Conservation (phyloP, 2,329 filamentous ascomycete genomes). For the Beauveria sp. region DNA sequence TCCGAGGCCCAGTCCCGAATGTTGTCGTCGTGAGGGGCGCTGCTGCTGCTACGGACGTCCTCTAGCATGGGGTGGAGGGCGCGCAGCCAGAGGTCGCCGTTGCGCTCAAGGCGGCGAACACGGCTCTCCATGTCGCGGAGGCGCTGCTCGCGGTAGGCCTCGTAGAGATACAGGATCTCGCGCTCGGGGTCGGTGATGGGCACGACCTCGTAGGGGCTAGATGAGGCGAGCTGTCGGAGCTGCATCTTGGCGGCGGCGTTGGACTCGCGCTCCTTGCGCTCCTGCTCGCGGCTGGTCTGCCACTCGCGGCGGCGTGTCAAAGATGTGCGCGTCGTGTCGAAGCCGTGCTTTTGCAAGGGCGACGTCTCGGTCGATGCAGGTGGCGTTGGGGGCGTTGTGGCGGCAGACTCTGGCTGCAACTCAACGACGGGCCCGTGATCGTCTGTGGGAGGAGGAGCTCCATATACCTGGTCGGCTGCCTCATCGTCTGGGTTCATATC, state of each 20-base stretch:
- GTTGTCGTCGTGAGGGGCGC: conserved; percentile 11
- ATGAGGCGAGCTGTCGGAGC: conserved; percentile 16
- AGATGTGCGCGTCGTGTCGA: conserved; percentile 23
- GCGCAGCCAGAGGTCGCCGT: conserved; percentile 37
- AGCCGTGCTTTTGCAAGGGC: conserved; percentile 18
- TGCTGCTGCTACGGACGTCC: conserved; percentile 24
- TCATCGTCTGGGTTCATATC: conserved; percentile 23
- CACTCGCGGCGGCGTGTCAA: conserved; percentile 28
- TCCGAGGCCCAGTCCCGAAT: conserved; percentile 25
- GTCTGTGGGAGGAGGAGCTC: neutral
- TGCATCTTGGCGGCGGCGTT: conserved; percentile 16
- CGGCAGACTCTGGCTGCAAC: neutral
- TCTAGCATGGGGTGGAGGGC: conserved; percentile 39
- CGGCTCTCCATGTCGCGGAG: conserved; percentile 41
- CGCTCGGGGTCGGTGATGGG: conserved; percentile 20
- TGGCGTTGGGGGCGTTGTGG: conserved; percentile 18
- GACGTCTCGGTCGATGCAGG: conserved; percentile 24
- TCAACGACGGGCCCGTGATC: neutral
- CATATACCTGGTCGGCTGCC: neutral
- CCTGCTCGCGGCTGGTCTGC: conserved; percentile 23
- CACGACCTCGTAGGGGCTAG: conserved; percentile 16
- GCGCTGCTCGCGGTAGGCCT: conserved; percentile 33
- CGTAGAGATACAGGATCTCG: conserved; percentile 31
- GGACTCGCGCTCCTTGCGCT: conserved; percentile 19
- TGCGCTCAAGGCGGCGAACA: conserved; percentile 37